Conservation (phyloP, 148 eudicot genomes). For the Fallopia convolvulus region DNA sequence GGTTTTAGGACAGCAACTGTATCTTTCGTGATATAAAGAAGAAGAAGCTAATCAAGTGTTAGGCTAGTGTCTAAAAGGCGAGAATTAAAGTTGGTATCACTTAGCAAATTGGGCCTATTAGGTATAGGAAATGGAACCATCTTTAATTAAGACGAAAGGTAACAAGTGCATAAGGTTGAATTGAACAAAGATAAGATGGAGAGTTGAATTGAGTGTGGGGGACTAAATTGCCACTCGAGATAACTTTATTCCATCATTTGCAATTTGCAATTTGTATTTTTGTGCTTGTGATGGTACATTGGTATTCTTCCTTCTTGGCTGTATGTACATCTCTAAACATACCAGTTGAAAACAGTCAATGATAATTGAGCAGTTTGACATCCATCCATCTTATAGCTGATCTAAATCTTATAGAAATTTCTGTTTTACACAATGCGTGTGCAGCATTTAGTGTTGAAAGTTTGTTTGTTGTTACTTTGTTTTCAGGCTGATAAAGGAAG, state of each 20-base stretch:
- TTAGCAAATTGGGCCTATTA: neutral
- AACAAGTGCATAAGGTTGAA: neutral
- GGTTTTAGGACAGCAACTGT: neutral
- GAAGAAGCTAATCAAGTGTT: neutral
- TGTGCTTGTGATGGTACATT: neutral
- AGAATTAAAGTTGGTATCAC: neutral
- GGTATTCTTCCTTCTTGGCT: neutral
- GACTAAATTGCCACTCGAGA: neutral
- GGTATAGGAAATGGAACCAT: neutral
- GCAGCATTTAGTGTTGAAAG: neutral
- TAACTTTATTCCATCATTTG: neutral
- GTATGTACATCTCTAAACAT: neutral
- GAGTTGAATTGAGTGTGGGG: neutral
- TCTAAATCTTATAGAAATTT: too few relatives aligned
- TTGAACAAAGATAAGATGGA: neutral
- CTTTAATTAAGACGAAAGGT: neutral
- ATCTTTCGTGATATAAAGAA: neutral
- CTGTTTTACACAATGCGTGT: neutral
- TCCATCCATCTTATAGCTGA: too few relatives aligned
- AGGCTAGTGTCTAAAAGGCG: neutral
- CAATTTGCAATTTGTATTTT: neutral
- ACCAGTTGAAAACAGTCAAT: too few relatives aligned
- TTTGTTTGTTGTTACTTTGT: neutral
- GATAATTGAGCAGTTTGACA: neutral
- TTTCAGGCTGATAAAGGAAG: conserved; percentile 3